Evolutionary conservation across 306 rosid species (phyloP).

Genomic region (Dryas octopetala): DNA sequence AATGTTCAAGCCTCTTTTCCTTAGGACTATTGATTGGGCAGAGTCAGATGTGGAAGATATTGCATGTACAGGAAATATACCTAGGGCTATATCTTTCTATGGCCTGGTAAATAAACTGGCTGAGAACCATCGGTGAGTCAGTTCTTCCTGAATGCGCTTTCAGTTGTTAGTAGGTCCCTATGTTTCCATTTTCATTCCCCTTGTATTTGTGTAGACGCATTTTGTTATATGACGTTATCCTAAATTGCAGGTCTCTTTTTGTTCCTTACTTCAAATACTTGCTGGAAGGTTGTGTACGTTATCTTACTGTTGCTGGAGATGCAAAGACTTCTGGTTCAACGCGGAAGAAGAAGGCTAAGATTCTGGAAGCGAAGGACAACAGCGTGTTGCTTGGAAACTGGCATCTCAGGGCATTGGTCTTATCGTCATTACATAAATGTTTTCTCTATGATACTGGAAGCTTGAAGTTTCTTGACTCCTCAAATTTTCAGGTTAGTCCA

Average conservation of each 20-base stretch:
- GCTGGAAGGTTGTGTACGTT: constrained; percentile 64
- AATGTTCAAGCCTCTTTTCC: constrained; percentile 81
- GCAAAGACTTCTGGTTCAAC: constrained; percentile 35
- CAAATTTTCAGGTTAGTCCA: constrained; percentile 77
- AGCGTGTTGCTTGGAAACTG: constrained; percentile 47
- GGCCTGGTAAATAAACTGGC: constrained; percentile 78
- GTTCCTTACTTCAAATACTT: constrained; percentile 91
- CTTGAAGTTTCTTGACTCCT: constrained; percentile 70
- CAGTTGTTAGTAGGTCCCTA: not conserved
- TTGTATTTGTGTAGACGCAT: not conserved
- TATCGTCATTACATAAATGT: constrained; percentile 83
- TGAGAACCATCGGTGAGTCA: constrained; percentile 77
- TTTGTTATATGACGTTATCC: not conserved
- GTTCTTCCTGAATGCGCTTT: constrained; percentile 2
- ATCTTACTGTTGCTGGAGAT: constrained; percentile 58
- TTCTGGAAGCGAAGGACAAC: constrained; percentile 43
- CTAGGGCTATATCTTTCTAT: constrained; percentile 83
- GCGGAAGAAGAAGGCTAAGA: constrained; percentile 70
- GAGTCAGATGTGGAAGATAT: constrained; percentile 58
- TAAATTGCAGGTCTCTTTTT: constrained; percentile 72
- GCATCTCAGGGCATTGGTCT: constrained; percentile 77
- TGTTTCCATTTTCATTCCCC: not conserved
- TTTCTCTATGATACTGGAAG: constrained; percentile 83
- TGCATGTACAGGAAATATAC: constrained; percentile 41
- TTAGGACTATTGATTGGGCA: constrained; percentile 90